A percentile compares a stretch with the other conserved stretches of the same genome.
These are phyloP conservation scores for Coniochaeta pulveracea DNA, from an alignment of 2,329 filamentous ascomycete species.

Conservation along the genomic window DNA sequence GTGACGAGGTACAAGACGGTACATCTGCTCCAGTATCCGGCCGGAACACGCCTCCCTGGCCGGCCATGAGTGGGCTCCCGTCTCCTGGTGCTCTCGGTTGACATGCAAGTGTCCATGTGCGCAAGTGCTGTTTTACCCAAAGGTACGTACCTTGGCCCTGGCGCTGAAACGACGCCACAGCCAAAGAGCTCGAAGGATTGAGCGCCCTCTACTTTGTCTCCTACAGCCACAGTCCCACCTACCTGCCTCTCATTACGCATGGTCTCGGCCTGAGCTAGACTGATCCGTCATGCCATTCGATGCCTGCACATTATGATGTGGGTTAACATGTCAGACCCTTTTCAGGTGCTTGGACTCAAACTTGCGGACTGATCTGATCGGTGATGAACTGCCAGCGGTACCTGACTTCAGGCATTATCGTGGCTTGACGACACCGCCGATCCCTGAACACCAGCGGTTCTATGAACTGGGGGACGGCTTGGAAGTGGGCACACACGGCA, in stretches of 20 bases:
- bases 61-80: background rate
- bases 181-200: background rate
- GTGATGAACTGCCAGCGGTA: constrained; percentile 10
- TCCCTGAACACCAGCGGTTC: constrained; percentile 9
- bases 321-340: constrained; percentile 13
- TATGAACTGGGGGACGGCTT: no score
- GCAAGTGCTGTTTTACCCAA: constrained; percentile 6
- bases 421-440: constrained; percentile 9
- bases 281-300: constrained; percentile 5
- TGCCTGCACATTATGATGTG: constrained; percentile 7
- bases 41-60: constrained; percentile 1
- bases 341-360: constrained; percentile 15
- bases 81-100: constrained; percentile 3
- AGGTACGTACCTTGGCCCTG: constrained; percentile 12
- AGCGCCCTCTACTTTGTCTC: constrained; percentile 1
- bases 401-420: constrained; percentile 11
- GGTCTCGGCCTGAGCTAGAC: constrained; percentile 1
- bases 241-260: background rate
- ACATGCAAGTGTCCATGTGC: constrained; percentile 6
- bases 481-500: constrained; percentile 5
- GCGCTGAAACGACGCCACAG: constrained; percentile 14
- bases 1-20: background rate
- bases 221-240: background rate
- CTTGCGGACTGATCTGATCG: constrained; percentile 10
- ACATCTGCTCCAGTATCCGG: background rate